A percentile compares a stretch with the other conserved stretches of the same genome.
Evolutionary conservation across 306 rosid genomes (phyloP).

Genomic region (Dryas octopetala): DNA sequence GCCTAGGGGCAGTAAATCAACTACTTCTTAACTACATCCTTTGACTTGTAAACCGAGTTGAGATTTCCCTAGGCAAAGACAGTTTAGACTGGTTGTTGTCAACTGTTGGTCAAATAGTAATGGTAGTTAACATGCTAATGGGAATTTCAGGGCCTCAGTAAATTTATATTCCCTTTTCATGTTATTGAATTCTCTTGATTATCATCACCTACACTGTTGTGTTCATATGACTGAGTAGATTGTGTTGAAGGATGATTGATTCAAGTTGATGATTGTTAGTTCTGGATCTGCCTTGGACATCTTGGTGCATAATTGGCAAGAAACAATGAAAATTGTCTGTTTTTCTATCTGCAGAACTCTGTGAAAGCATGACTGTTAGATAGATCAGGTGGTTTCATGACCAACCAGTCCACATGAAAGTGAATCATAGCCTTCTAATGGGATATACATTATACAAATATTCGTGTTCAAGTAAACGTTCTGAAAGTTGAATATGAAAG

Average conservation of each 20-base stretch:
- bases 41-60: background rate
- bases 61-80: background rate
- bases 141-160: background rate
- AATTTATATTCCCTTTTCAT: background rate
- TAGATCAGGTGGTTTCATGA: constrained; percentile 20
- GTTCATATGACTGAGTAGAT: background rate
- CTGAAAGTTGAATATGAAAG: no score
- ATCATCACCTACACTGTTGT: background rate
- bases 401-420: constrained; percentile 39
- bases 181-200: background rate
- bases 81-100: constrained; percentile 1
- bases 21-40: background rate
- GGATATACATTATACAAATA: background rate
- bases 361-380: constrained; percentile 39
- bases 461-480: background rate
- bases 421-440: background rate
- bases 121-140: background rate
- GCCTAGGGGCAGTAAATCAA: background rate
- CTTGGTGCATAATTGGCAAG: constrained; percentile 4
- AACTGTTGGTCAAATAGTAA: constrained; percentile 3
- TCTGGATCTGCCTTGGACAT: background rate
- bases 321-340: background rate
- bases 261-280: background rate
- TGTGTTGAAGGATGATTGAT: background rate
- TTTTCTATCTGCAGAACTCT: background rate